Evolutionary conservation across 345 rosid species (phyloP).

Genomic region (Eutrema japonicum): DNA sequence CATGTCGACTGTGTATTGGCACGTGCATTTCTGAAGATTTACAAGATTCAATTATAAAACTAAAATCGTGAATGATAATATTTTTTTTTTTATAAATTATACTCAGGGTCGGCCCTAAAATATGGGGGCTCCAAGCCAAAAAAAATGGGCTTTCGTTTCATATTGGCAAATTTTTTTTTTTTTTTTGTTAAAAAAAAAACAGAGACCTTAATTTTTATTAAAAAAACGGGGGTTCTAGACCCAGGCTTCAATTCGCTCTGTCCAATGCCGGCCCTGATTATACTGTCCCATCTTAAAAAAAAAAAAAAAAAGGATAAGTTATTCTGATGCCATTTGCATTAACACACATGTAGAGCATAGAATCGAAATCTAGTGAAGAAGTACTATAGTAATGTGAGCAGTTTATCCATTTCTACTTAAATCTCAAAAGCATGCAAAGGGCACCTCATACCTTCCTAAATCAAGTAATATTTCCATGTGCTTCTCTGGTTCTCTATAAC

Average conservation of each 20-base stretch:
- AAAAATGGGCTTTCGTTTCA: no score
- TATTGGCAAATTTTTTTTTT: no score
- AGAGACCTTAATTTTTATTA: no score
- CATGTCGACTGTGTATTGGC: conserved; percentile 27
- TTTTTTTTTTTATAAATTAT: no score
- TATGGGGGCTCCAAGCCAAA: no score
- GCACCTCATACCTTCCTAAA: conserved; percentile 37
- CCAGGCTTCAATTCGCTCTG: no score
- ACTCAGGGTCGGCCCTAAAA: no score
- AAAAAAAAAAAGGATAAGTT: conserved; percentile 16
- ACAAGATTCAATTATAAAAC: neutral
- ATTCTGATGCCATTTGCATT: conserved; percentile 40
- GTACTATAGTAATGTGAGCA: conserved; percentile 27
- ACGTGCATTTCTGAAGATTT: conserved; percentile 26
- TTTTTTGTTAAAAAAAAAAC: no score
- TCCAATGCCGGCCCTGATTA: no score
- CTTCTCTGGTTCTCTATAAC: conserved; percentile 21
- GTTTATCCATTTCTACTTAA: conserved; percentile 33
- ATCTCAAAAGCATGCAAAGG: conserved; percentile 6
- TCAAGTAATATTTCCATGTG: conserved; percentile 37
- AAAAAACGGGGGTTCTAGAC: no score
- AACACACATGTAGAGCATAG: conserved; percentile 33
- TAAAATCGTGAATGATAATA: neutral
- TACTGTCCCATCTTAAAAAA: conserved; percentile 7
- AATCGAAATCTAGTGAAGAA: conserved; percentile 17